Base-by-base conservation (phyloP, 805 yeast genomes). In the Candida parachauliodes region DNA sequence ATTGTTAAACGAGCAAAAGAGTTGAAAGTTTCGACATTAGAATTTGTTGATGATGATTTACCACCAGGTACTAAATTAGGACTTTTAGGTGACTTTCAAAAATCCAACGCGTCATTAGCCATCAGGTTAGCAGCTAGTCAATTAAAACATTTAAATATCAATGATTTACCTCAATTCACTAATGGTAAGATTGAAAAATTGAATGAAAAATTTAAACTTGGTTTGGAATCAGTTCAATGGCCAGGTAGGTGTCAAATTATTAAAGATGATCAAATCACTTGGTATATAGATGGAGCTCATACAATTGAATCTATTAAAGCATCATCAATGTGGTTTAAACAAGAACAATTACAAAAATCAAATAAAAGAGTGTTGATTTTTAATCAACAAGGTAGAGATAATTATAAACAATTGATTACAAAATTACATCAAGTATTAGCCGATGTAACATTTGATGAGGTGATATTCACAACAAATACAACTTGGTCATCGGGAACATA, bases 231-330 rank as follows among this genome's bases (percentile, higher is more conserved):
- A 2, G 84, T 95, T 1, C 63, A 70, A 31, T 93, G 98, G 96
- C 93, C 93, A n/a, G 99, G 99, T 1, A 71, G 99, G 49, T 91
- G 98, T 50, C 97, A 94, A 62, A 70, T 78, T 2, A 59, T 87
- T 21, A 71, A 65, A 17, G 65, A 67, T 18, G 63, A 57, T 28
- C 56, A 61, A 2, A 60, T 82, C 12, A 75, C 73, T n/a, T 93
- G 96, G 95, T 81, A 64, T 46, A 62, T 91, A 11, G 99, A 93
- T 62, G 99, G 99, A 14, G 98, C 98, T 0, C 99, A 93, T 51
- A 93, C 98, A 0, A 64, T 74, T 32, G 99, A 93, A 52, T 85
- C 96, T 42, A 76, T 94, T 17, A 69, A 70, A 21, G 94, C 81
- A n/a, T 85, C 96, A 0, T 72, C 91, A 0, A 62, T 60, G 8